These are phyloP conservation scores for Cutaneotrichosporon cavernicola DNA, from an alignment of 1,284 basidiomycete species.

Conservation along the genomic window DNA sequence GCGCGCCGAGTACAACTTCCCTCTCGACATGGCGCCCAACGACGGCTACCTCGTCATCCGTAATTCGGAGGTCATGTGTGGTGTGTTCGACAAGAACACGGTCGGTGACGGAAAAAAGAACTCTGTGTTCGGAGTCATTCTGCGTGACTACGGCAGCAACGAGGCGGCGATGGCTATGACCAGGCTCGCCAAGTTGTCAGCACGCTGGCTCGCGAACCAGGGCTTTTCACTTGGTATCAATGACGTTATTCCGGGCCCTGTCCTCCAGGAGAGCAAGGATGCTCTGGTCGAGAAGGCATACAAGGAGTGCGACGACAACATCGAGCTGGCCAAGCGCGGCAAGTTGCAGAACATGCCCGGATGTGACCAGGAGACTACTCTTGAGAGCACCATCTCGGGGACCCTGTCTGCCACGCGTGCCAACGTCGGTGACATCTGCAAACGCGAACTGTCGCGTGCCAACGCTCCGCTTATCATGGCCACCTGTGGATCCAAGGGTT, in stretches of 20 bases:
- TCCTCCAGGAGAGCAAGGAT: conserved; percentile 78
- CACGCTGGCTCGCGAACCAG: conserved; percentile 92
- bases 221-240: conserved; percentile 99
- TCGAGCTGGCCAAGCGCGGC: conserved; percentile 85
- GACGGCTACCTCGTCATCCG: conserved; percentile 97
- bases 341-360: conserved; percentile 94
- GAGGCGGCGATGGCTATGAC: conserved; percentile 97
- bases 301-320: conserved; percentile 79
- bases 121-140: conserved; percentile 96
- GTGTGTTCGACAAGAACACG: conserved; percentile 98
- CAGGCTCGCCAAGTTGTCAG: conserved; percentile 90
- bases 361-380: conserved; percentile 93
- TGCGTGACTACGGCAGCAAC: conserved; percentile 93
- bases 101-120: conserved; percentile 99
- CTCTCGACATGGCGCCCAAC: conserved; percentile 86
- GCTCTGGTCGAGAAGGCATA: conserved; percentile 85
- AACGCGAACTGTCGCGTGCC: conserved; percentile 92
- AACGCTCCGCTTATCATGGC: conserved; percentile 99
- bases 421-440: conserved; percentile 95
- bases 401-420: conserved; percentile 93
- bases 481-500: conserved; percentile 99
- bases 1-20: conserved; percentile 55
- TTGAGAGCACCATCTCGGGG: conserved; percentile 92
- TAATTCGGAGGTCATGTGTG: conserved; percentile 99
- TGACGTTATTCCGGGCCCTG: conserved; percentile 93